A percentile compares a stretch with the other conserved stretches of the same genome.
Evolutionary conservation across 2,329 filamentous ascomycete genomes (phyloP).

Genomic region (Monilinia polystroma): DNA sequence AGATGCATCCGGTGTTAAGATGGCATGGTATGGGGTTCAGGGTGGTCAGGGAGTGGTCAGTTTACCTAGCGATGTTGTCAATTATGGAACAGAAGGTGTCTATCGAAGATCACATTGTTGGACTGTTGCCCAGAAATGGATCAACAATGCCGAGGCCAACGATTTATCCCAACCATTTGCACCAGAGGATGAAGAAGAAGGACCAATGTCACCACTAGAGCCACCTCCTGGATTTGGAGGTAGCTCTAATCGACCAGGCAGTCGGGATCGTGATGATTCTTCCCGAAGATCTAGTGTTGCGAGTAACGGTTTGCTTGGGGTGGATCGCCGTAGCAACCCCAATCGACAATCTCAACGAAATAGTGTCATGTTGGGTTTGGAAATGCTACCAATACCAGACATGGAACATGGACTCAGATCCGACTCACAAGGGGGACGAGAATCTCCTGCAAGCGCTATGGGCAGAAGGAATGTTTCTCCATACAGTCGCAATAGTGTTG

Average conservation of each 20-base stretch:
- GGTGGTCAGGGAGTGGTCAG: slow-evolving; percentile 62
- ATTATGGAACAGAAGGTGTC: slow-evolving; percentile 63
- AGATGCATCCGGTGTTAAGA: slow-evolving; percentile 57
- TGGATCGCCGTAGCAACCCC: background rate
- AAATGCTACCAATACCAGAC: slow-evolving; percentile 34
- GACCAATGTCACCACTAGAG: slow-evolving; percentile 30
- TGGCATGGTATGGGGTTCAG: slow-evolving; percentile 73
- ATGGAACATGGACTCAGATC: slow-evolving; percentile 11
- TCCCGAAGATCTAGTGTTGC: slow-evolving; percentile 22
- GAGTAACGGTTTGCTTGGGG: slow-evolving; percentile 14
- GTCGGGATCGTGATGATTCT: slow-evolving; percentile 25
- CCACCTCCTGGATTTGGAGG: slow-evolving; percentile 36
- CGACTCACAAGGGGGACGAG: slow-evolving; percentile 9
- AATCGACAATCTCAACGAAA: slow-evolving; percentile 30
- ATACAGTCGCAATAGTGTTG: slow-evolving; percentile 13
- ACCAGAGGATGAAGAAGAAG: background rate
- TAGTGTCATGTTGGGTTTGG: slow-evolving; percentile 37
- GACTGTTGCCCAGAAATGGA: slow-evolving; percentile 62
- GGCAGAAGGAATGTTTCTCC: slow-evolving; percentile 9
- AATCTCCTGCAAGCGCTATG: slow-evolving; percentile 12
- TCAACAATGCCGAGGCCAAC: slow-evolving; percentile 22
- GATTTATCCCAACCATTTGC: background rate
- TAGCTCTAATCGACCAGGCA: slow-evolving; percentile 28
- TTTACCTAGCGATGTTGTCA: slow-evolving; percentile 60
- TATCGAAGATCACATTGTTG: slow-evolving; percentile 70